Percentiles rank a stretch among this genome's conserved stretches.
phyloP scores from a whole-genome alignment of 306 rosid genomes.

The Oemleria cerasiformis region DNA sequence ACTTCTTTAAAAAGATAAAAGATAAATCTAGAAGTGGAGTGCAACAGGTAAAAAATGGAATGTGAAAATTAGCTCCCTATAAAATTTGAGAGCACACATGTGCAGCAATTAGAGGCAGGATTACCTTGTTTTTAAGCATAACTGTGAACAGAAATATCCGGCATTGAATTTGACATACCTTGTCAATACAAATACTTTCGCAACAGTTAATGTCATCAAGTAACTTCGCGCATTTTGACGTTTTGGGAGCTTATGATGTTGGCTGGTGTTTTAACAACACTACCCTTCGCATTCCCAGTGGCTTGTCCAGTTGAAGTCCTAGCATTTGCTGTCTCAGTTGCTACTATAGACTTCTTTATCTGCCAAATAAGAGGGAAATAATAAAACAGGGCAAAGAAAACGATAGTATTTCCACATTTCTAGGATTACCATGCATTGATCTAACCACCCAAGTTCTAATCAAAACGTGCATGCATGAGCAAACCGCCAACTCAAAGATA shows the following conservation, averaged over 20 bases:
- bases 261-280: conserved; percentile 59
- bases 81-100: background rate
- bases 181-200: conserved; percentile 14
- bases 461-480: background rate
- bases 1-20: too few relatives aligned
- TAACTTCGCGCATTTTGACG: conserved; percentile 41
- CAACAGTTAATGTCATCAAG: conserved; percentile 15
- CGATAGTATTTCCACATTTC: background rate
- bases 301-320: conserved; percentile 75
- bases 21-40: too few relatives aligned
- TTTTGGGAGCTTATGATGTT: conserved; percentile 54
- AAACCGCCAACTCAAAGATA: background rate
- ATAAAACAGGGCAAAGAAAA: background rate
- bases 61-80: too few relatives aligned
- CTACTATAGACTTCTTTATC: conserved; percentile 78
- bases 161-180: conserved; percentile 35
- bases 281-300: conserved; percentile 67
- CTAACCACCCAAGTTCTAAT: background rate
- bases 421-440: background rate
- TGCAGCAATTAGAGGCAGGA: background rate
- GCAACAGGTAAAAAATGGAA: too few relatives aligned
- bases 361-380: conserved; percentile 31
- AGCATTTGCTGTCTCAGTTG: conserved; percentile 54
- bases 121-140: background rate
- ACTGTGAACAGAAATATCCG: background rate